phyloP scores from a whole-genome alignment of 495 filamentous ascomycete species.

The Evernia prunastri region DNA sequence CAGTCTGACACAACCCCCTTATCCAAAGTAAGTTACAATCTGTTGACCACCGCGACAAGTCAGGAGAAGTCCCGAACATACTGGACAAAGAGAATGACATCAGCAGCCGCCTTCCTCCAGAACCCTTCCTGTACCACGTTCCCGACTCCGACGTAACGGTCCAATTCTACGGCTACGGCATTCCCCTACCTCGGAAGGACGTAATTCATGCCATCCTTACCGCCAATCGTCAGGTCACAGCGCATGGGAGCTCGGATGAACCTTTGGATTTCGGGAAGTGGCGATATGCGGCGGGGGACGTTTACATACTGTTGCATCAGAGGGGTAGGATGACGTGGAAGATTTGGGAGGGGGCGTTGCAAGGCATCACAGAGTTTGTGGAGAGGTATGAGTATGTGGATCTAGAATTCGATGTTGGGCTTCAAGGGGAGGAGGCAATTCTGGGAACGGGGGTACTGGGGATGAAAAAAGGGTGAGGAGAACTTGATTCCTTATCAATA shows the following conservation, averaged over 20 bases:
- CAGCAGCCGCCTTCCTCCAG: neutral
- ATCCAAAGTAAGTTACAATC: neutral
- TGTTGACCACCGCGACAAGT: neutral
- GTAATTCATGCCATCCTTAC: neutral
- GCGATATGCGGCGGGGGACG: neutral
- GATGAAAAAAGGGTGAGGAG: neutral
- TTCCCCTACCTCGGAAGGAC: neutral
- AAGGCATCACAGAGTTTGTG: neutral
- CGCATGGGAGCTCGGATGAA: neutral
- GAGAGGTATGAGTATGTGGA: slow-evolving; percentile 8
- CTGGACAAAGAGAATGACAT: neutral
- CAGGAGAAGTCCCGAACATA: neutral
- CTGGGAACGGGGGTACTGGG: slow-evolving; percentile 4
- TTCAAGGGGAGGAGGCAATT: neutral
- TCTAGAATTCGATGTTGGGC: slow-evolving; percentile 14
- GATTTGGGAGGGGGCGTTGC: neutral
- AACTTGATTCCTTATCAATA: too few species aligned
- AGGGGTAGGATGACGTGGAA: neutral
- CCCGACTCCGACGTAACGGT: neutral
- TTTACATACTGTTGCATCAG: slow-evolving; percentile 1
- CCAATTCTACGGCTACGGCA: neutral
- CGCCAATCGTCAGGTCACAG: neutral
- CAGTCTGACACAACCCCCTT: neutral
- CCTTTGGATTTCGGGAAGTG: neutral
- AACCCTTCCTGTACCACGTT: neutral